Base-by-base conservation (phyloP, 2,329 filamentous ascomycete species). In the Geosmithia morbida region DNA sequence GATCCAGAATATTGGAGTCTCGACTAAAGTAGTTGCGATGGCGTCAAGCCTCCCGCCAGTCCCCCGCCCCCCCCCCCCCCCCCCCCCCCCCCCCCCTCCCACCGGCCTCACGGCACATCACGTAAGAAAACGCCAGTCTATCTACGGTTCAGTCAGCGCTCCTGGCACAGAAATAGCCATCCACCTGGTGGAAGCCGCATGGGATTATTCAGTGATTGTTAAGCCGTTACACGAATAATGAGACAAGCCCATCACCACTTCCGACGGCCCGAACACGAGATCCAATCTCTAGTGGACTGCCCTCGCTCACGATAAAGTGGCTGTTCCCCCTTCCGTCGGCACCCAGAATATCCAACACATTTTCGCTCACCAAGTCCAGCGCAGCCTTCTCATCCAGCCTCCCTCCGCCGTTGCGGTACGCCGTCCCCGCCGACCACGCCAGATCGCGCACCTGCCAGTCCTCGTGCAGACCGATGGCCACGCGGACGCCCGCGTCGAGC, bases 261-360 rank as follows among this genome's bases (percentile, higher is more conserved):
- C 67, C 70, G 14, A 81, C 71, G 11, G 70, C 77, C 56, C 69
- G 69, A 43, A 83, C 67, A 44, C 72, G 61, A 6, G 70, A 69
- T 4, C 71, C 74, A 56, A 82, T 74, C 53, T 79, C 69, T 51
- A 85, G 56, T 18, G 81, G 81, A 53, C 67, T 78, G 0, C 79
- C 79, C 56, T 84, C 79, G 46, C 70, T 78, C 6, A 84, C 66
- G 2, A 81, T 67, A 61, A 82, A 84, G 51, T 83, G 72, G 0
- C 41, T 67, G 52, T 30, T 50, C 51, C 59, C 50, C 7, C 57
- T 50, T 48, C 59, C 55, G 41, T 67, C 54, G 1, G 75, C 52
- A 0, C 77, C 78, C 13, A 84, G 59, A 11, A 83, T 69, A 51
- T 70, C 67, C 55, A 75, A 75, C 2, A 83, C 61, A 51, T 79